phyloP scores from a whole-genome alignment of 1,139 yeast species.

The Candida sp. region DNA sequence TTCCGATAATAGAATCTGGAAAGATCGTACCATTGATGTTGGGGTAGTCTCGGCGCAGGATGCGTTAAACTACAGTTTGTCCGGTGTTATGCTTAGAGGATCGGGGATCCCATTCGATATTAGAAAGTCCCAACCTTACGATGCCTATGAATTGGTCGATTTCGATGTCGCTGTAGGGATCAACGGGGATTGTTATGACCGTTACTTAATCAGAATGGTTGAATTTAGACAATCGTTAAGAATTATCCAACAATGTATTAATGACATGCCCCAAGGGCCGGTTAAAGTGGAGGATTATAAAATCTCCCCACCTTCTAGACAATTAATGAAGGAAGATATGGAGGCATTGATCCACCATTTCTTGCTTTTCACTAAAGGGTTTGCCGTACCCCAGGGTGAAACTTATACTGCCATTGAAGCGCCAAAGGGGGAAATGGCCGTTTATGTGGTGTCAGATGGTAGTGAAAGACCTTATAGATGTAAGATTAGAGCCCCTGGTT shows the following conservation, averaged over 20 bases:
- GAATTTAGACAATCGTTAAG: slow-evolving; percentile 91
- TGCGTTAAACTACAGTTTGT: slow-evolving; percentile 75
- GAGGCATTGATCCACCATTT: slow-evolving; percentile 90
- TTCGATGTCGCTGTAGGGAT: slow-evolving; percentile 85
- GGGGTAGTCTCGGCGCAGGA: slow-evolving; percentile 85
- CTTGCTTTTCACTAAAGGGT: slow-evolving; percentile 84
- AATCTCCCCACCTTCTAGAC: slow-evolving; percentile 79
- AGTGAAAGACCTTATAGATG: slow-evolving; percentile 90
- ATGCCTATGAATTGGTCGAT: slow-evolving; percentile 84
- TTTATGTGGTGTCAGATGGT: slow-evolving; percentile 86
- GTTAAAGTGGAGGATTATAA: slow-evolving; percentile 90
- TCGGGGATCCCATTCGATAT: slow-evolving; percentile 87
- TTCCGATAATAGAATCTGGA: slow-evolving; percentile 93
- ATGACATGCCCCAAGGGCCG: slow-evolving; percentile 92
- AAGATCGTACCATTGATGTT: slow-evolving; percentile 78
- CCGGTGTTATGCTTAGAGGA: slow-evolving; percentile 91
- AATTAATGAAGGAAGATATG: slow-evolving; percentile 88
- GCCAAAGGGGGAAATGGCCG: slow-evolving; percentile 96
- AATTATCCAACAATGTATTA: slow-evolving; percentile 86
- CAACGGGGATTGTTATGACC: slow-evolving; percentile 90
- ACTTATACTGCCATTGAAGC: slow-evolving; percentile 92
- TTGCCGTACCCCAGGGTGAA: slow-evolving; percentile 87
- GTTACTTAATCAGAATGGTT: slow-evolving; percentile 85
- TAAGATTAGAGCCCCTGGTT: slow-evolving; percentile 92
- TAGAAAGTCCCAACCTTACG: slow-evolving; percentile 86